Evolutionary conservation across 768 basidiomycete genomes (phyloP).

Genomic region (Tylopilus balloui): DNA sequence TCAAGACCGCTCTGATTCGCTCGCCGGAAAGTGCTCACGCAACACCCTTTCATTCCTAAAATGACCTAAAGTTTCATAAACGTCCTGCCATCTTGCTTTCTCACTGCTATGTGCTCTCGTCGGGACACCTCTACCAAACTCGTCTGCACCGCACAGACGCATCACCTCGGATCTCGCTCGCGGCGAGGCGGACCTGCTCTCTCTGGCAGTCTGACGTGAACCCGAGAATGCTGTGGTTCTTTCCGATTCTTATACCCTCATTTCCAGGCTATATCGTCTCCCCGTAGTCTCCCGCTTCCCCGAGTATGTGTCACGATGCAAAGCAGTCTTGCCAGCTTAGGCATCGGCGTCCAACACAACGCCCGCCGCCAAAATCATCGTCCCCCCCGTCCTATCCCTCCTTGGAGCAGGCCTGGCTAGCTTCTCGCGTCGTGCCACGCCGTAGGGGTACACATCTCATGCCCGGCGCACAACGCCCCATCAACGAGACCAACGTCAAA

Average conservation of each 20-base stretch:
- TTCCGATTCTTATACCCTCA: slow-evolving; percentile 29
- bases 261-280: slow-evolving; percentile 11
- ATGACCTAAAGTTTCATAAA: slow-evolving; percentile 33
- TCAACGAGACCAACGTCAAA: slow-evolving; percentile 51
- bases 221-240: slow-evolving; percentile 31
- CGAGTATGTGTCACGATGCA: slow-evolving; percentile 24
- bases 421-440: slow-evolving; percentile 49
- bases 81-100: slow-evolving; percentile 7
- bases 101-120: slow-evolving; percentile 20
- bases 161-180: slow-evolving; percentile 34
- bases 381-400: slow-evolving; percentile 7
- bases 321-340: slow-evolving; percentile 21
- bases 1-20: neutral
- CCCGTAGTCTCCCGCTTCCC: slow-evolving; percentile 12
- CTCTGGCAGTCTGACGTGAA: slow-evolving; percentile 29
- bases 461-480: slow-evolving; percentile 66
- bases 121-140: slow-evolving; percentile 34
- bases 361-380: slow-evolving; percentile 1
- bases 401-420: slow-evolving; percentile 49
- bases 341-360: slow-evolving; percentile 13
- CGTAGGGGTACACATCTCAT: slow-evolving; percentile 45
- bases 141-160: slow-evolving; percentile 25
- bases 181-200: slow-evolving; percentile 22
- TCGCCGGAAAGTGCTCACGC: slow-evolving; percentile 11
- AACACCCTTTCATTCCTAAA: slow-evolving; percentile 30